Conservation (phyloP, 2,329 filamentous ascomycete species). For the Fusarium staphyleae region DNA sequence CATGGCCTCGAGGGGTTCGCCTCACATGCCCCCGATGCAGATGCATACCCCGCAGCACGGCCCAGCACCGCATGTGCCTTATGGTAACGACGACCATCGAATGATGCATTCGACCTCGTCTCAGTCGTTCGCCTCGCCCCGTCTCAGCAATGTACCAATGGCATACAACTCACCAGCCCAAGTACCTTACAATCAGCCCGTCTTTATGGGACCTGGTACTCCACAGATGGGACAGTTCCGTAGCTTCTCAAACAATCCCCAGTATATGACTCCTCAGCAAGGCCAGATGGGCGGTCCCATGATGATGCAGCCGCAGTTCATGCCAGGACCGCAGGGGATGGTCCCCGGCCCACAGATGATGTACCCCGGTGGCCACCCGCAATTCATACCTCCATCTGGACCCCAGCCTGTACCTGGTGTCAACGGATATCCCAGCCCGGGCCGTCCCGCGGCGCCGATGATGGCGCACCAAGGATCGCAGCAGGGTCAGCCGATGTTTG, state of each 20-base stretch:
- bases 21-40: conserved; percentile 79
- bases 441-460: conserved; percentile 79
- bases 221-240: conserved; percentile 75
- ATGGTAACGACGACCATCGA: conserved; percentile 81
- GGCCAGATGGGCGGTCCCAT: conserved; percentile 77
- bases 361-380: conserved; percentile 73
- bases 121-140: conserved; percentile 85
- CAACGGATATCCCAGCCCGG: conserved; percentile 88
- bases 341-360: conserved; percentile 78
- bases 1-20: conserved; percentile 72
- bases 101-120: conserved; percentile 88
- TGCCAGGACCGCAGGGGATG: conserved; percentile 75
- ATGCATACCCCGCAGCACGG: conserved; percentile 77
- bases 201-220: conserved; percentile 73
- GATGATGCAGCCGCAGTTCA: conserved; percentile 84
- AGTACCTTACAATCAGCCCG: conserved; percentile 74
- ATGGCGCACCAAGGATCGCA: conserved; percentile 96
- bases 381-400: conserved; percentile 67
- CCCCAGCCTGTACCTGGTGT: conserved; percentile 68
- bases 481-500: conserved; percentile 81
- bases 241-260: conserved; percentile 72
- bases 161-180: conserved; percentile 75
- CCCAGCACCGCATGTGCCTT: conserved; percentile 69
- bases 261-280: conserved; percentile 75
- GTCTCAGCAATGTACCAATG: conserved; percentile 73